Evolutionary conservation across 2,329 filamentous ascomycete genomes (phyloP), one percentile per base, ranked within the genome.

Genomic region (Botrytis hyacinthi): DNA sequence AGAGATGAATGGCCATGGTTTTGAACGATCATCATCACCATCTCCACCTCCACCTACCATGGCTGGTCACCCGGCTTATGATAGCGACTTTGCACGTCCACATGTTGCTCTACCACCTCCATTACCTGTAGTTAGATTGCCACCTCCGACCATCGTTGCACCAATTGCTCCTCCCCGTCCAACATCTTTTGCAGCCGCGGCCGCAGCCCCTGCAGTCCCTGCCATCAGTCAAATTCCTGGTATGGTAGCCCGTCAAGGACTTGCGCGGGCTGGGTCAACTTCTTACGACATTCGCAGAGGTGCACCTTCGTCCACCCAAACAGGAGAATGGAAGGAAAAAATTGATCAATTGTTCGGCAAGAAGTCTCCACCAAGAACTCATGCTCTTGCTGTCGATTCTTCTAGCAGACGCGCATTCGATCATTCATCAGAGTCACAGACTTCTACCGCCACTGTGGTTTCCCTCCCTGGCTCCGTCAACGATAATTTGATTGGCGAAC

Each of bases 61-160:
- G 82, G 87, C 88, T 75, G 90, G 87, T 16, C 92, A 95, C 78
- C 92, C 92, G 9, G 92, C 87, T 2, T 93, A 92, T 76, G 89
- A 91, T 77, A 91, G 92, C 44, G 88, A 93, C 78, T 84, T 84
- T 1, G 83, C 83, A 48, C 89, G 87, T 74, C 92, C 93, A 5
- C 87, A 91, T 73, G 92, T 95, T 12, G 90, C 88, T 51, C 83
- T 95, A 14, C 93, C 93, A 0, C 88, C 85, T 54, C 89, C 90
- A 12, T 87, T 91, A 72, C 93, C 93, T 46, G 88, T 94, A 40
- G 95, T 98, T 20, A 94, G 91, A 80, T 87, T 98, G 6, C 95
- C 93, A 12, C 80, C 84, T 37, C 83, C 84, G 29, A 81, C 83
- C 67, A 80, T 84, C 35, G 80, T 81, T 73, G 80, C 84, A 63